Percentiles rank a stretch among this genome's conserved stretches.
These are phyloP conservation scores for Alternaria sp. DNA, from an alignment of 2,329 filamentous ascomycete species.

Conservation along the genomic window DNA sequence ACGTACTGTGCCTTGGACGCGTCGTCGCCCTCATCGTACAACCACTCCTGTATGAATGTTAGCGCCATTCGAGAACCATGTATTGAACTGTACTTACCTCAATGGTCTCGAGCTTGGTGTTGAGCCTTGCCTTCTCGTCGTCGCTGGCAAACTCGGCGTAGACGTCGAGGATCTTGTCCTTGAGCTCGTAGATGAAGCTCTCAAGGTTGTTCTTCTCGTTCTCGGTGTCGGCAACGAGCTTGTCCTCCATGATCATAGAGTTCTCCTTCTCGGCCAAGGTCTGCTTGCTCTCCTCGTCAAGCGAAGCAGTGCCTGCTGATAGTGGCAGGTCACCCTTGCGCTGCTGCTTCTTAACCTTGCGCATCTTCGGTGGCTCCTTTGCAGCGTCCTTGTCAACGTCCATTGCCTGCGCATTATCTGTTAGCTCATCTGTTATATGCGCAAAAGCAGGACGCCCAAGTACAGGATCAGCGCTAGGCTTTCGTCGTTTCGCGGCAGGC, in stretches of 20 bases:
- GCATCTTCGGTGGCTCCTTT: conserved; percentile 73
- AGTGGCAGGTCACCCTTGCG: conserved; percentile 96
- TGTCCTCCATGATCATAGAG: conserved; percentile 96
- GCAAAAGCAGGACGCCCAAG: conserved; percentile 39
- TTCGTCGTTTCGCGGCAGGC: conserved; percentile 46
- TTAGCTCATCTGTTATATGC: conserved; percentile 38
- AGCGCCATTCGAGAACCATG: conserved; percentile 4
- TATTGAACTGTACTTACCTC: conserved; percentile 72
- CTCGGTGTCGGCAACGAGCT: conserved; percentile 96
- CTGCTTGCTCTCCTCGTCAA: conserved; percentile 75
- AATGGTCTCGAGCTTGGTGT: conserved; percentile 79
- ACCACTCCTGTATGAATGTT: conserved; percentile 77
- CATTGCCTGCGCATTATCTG: conserved; percentile 46
- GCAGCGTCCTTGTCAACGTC: conserved; percentile 51
- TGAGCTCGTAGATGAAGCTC: conserved; percentile 95
- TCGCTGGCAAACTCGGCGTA: conserved; percentile 90
- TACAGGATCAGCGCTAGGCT: conserved; percentile 35
- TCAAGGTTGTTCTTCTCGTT: conserved; percentile 99
- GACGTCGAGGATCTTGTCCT: conserved; percentile 92
- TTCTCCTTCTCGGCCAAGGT: conserved; percentile 82
- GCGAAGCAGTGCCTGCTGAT: conserved; percentile 79
- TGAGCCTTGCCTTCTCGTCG: conserved; percentile 89
- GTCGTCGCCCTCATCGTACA: conserved; percentile 97
- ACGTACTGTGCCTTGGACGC: conserved; percentile 92
- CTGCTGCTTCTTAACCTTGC: conserved; percentile 99